Evolutionary conservation across 2,329 filamentous ascomycete species (phyloP).

Genomic region (Sclerotinia subarctica): DNA sequence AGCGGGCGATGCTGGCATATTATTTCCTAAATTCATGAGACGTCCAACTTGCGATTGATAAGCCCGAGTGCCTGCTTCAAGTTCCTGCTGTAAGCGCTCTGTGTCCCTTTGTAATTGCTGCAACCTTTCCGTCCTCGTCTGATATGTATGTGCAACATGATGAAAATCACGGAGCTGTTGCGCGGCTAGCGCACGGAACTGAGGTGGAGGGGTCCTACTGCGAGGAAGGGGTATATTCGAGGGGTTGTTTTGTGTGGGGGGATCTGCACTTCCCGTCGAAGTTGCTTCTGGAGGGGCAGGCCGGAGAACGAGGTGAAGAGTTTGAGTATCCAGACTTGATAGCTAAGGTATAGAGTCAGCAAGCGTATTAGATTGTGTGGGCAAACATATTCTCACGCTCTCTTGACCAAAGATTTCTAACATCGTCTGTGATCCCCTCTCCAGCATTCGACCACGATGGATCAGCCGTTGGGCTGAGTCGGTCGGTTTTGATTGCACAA

Average conservation of each 20-base stretch:
- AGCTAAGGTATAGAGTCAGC: slow-evolving; percentile 39
- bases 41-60: slow-evolving; percentile 8
- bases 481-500: slow-evolving; percentile 48
- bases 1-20: slow-evolving; percentile 5
- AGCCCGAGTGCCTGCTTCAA: slow-evolving; percentile 26
- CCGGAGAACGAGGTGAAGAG: slow-evolving; percentile 53
- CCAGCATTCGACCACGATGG: slow-evolving; percentile 55
- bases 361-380: slow-evolving; percentile 12
- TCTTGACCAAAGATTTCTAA: slow-evolving; percentile 55
- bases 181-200: slow-evolving; percentile 26
- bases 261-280: slow-evolving; percentile 15
- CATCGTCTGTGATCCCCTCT: slow-evolving; percentile 54
- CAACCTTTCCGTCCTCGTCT: slow-evolving; percentile 43
- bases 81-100: slow-evolving; percentile 43
- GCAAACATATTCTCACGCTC: slow-evolving; percentile 33
- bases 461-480: slow-evolving; percentile 59
- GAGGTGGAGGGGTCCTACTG: slow-evolving; percentile 19
- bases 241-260: slow-evolving; percentile 12
- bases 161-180: slow-evolving; percentile 32
- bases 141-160: slow-evolving; percentile 27
- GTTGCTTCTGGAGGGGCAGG: slow-evolving; percentile 36
- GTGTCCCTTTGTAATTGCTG: slow-evolving; percentile 49
- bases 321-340: slow-evolving; percentile 47
- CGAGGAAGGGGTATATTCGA: background rate
- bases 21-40: slow-evolving; percentile 19